Evolutionary conservation across 192 early-diverging fungal species (phyloP), one percentile per base, ranked within the genome.

Genomic region (Podila verticillata): DNA sequence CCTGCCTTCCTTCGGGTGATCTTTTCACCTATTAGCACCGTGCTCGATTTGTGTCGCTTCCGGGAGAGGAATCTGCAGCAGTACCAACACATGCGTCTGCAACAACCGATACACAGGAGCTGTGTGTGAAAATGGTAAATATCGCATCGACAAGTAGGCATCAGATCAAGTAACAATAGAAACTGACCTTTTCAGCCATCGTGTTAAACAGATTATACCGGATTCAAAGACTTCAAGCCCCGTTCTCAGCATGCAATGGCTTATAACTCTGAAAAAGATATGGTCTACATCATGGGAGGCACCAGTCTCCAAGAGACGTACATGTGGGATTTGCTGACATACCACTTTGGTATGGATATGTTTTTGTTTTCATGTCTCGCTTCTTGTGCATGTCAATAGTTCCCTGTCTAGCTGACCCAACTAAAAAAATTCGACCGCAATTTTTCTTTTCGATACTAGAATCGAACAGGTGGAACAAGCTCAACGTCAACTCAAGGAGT

Each of bases 231-330:
- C 30, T 82, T 82, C 35, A 71, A 63, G 10, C 73, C 81, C 44
- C 56, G 81, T 1, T 75, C 73, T 7, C 74, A 72, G 28, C 81
- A 82, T 24, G 56, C 72, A 1, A 75, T 75, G 69, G 81, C 81
- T 15, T 82, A 82, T 34, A 73, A 82, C 30, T 20, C 68, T 22
- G 32, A 1, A 17, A 74, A 72, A 48, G 81, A 82, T 13, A 54
- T 77, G 57, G 74, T 77, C 47, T 72, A 72, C 59, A 71, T 82
- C 28, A 75, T 58, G 13, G 81, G 81, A 49, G 81, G 81, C 48
- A 75, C 62, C 4, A 82, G 48, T 35, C 36, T 68, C 6, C 35
- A 54, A 20, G 39, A 2, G 24, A 24, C 20, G 5, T 68, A 7
- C 13, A 54, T 54, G 51, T 54, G 51, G 51, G 69, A 72, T 22